phyloP scores from a whole-genome alignment of 352 stramenopile species.

The Phytopythium montanum region DNA sequence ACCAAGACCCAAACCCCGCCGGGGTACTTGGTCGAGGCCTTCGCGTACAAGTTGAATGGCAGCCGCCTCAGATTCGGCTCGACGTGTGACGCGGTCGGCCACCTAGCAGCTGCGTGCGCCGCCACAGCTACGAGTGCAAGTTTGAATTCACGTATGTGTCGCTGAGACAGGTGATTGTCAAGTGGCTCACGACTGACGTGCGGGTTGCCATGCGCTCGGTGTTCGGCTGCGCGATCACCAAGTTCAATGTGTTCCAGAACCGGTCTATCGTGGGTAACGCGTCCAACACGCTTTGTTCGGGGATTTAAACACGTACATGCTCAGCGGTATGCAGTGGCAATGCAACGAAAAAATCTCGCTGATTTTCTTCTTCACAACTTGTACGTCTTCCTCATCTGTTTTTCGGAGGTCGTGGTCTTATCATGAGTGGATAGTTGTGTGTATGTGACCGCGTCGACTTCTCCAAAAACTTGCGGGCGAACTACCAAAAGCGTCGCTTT shows the following conservation, averaged over 20 bases:
- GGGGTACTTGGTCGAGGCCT: conserved; percentile 90
- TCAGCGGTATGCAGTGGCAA: conserved; percentile 92
- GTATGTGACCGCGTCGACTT: too few relatives aligned
- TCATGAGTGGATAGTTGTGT: too few relatives aligned
- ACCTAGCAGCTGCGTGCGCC: conserved; percentile 90
- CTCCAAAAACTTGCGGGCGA: too few relatives aligned
- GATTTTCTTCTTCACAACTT: too few relatives aligned
- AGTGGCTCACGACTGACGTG: conserved; percentile 80
- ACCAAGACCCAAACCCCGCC: conserved; percentile 91
- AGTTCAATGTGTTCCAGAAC: conserved; percentile 95
- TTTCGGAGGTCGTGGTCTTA: too few relatives aligned
- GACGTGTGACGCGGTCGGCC: conserved; percentile 88
- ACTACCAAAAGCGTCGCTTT: too few relatives aligned
- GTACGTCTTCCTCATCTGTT: conserved; percentile 96
- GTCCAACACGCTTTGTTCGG: conserved; percentile 90
- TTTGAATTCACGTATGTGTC: conserved; percentile 97
- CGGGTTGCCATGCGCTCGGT: conserved; percentile 86
- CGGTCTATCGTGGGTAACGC: conserved; percentile 91
- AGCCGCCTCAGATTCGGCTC: conserved; percentile 88
- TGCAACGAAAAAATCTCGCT: conserved; percentile 91
- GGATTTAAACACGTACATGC: conserved; percentile 89
- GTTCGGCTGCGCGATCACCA: conserved; percentile 92
- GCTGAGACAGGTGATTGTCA: conserved; percentile 93
- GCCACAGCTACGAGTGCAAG: conserved; percentile 91
- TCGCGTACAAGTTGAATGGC: conserved; percentile 91